These are phyloP conservation scores for Plantago coronopus DNA, from an alignment of 305 asterid species.

Conservation along the genomic window DNA sequence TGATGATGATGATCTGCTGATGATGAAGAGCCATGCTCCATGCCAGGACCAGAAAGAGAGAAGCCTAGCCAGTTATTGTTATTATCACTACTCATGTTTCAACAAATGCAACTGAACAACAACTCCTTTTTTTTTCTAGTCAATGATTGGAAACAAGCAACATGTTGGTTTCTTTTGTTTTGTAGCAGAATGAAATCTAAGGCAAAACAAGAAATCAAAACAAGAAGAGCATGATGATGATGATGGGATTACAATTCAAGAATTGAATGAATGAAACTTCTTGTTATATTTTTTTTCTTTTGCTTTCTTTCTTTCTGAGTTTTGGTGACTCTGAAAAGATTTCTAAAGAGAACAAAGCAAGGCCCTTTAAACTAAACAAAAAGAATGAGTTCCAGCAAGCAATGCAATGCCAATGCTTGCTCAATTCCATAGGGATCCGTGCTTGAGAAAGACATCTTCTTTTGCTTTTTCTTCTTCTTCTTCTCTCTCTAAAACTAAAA, in stretches of 20 bases:
- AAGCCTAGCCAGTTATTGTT: slow-evolving; percentile 76
- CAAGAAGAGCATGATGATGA: no score
- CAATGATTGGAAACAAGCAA: slow-evolving; percentile 64
- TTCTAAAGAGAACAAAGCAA: slow-evolving; percentile 47
- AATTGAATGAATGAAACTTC: slow-evolving; percentile 7
- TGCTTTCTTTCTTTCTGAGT: neutral
- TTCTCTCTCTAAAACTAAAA: slow-evolving; percentile 28
- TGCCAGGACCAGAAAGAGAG: slow-evolving; percentile 63
- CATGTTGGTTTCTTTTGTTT: slow-evolving; percentile 16
- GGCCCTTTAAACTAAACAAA: slow-evolving; percentile 82
- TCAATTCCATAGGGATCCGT: slow-evolving; percentile 97
- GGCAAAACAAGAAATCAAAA: no score
- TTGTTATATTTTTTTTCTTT: slow-evolving; percentile 4
- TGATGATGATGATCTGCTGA: slow-evolving; percentile 28
- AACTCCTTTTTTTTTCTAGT: slow-evolving; percentile 10
- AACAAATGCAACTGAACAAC: slow-evolving; percentile 5
- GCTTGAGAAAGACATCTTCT: slow-evolving; percentile 86
- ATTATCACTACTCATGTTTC: slow-evolving; percentile 36
- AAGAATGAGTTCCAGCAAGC: slow-evolving; percentile 89
- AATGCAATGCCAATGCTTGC: slow-evolving; percentile 75
- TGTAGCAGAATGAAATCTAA: slow-evolving; percentile 7
- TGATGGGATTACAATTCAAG: no score
- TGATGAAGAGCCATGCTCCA: slow-evolving; percentile 45
- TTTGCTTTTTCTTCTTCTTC: slow-evolving; percentile 38
- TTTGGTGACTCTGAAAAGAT: slow-evolving; percentile 37